phyloP scores from a whole-genome alignment of 2,329 filamentous ascomycete species.

The Mycosphaerella sp. region DNA sequence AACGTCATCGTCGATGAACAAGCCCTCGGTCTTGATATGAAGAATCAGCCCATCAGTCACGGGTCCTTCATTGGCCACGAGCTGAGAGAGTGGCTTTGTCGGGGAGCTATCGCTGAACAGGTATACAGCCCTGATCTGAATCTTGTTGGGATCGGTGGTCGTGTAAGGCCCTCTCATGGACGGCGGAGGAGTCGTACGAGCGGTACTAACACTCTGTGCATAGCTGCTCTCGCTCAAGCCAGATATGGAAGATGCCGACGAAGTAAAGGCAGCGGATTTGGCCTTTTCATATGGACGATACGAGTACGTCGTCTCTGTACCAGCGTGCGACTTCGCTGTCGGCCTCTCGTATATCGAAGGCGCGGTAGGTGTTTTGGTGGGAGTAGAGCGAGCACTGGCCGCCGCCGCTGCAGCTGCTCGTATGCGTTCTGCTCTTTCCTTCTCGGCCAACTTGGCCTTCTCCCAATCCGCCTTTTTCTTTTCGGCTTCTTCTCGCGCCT shows the following conservation, averaged over 20 bases:
- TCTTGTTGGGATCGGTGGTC: constrained; percentile 90
- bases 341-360: constrained; percentile 38
- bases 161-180: constrained; percentile 71
- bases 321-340: constrained; percentile 53
- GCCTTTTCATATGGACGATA: constrained; percentile 31
- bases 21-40: constrained; percentile 83
- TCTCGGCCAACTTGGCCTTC: constrained; percentile 25
- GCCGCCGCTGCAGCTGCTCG: constrained; percentile 17
- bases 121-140: constrained; percentile 90
- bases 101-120: constrained; percentile 84
- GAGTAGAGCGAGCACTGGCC: constrained; percentile 28
- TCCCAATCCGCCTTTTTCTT: constrained; percentile 38
- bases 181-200: constrained; percentile 72
- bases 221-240: constrained; percentile 80
- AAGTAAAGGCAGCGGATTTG: constrained; percentile 44
- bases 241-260: constrained; percentile 34
- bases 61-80: constrained; percentile 73
- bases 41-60: constrained; percentile 91
- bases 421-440: constrained; percentile 22
- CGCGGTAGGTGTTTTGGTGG: constrained; percentile 17
- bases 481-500: constrained; percentile 35
- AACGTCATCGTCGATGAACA: constrained; percentile 96
- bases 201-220: constrained; percentile 74
- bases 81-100: constrained; percentile 81
- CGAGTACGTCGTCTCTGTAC: constrained; percentile 53